Evolutionary conservation across 2,329 filamentous ascomycete genomes (phyloP).

Genomic region (Arthrobotrys iridis): DNA sequence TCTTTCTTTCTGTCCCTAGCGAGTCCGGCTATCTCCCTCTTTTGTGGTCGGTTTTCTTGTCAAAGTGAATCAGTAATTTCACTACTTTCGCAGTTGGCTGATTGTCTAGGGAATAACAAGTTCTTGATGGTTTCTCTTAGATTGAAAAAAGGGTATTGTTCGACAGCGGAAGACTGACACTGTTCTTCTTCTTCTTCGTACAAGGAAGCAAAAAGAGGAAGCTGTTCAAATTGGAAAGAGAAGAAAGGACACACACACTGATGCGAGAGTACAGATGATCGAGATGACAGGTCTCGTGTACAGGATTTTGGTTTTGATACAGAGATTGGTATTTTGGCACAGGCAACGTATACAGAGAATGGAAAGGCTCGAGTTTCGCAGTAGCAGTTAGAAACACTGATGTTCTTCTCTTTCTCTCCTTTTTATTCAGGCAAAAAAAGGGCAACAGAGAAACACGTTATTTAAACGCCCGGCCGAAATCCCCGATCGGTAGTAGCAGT

Average conservation of each 20-base stretch:
- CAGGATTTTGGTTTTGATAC: conserved; percentile 40
- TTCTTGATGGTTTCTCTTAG: conserved; percentile 54
- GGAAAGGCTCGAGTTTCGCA: conserved; percentile 23
- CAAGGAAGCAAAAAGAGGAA: conserved; percentile 13
- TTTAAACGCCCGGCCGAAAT: conserved; percentile 38
- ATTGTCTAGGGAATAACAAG: conserved; percentile 54
- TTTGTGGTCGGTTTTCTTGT: conserved; percentile 28
- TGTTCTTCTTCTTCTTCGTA: conserved; percentile 51
- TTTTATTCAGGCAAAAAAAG: conserved; percentile 12
- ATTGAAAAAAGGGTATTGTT: conserved; percentile 54
- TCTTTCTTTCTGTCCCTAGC: not conserved
- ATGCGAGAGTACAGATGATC: conserved; percentile 43
- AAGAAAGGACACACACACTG: conserved; percentile 23
- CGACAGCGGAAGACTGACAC: conserved; percentile 51
- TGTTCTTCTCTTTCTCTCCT: conserved; percentile 39
- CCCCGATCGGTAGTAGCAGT: conserved; percentile 28
- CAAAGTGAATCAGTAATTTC: conserved; percentile 54
- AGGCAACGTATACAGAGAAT: conserved; percentile 23
- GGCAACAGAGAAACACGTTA: conserved; percentile 43
- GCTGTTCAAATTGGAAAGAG: not conserved
- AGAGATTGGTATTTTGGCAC: conserved; percentile 10
- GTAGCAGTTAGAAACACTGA: conserved; percentile 27
- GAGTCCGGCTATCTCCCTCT: not conserved
- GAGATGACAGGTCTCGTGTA: conserved; percentile 46
- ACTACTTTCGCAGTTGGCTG: conserved; percentile 51